These are phyloP conservation scores for Herpetospermum pedunculosum DNA, from an alignment of 306 rosid genomes.

Conservation along the genomic window DNA sequence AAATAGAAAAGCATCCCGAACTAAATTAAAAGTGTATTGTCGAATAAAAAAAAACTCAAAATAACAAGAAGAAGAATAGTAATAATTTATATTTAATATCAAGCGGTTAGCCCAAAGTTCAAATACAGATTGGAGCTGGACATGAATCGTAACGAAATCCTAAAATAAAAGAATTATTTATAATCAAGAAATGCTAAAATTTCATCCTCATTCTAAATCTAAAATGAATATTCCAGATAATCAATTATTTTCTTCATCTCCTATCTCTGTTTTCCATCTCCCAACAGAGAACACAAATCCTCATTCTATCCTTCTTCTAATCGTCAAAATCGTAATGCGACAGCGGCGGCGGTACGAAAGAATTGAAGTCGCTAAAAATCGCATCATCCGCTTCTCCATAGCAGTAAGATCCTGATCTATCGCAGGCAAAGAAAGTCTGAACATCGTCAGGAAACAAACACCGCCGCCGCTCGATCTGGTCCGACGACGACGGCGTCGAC, in stretches of 20 bases:
- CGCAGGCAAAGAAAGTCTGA: constrained; percentile 23
- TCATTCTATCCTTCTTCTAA: background rate
- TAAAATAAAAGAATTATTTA: background rate
- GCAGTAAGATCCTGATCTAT: constrained; percentile 12
- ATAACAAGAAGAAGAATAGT: too few relatives aligned
- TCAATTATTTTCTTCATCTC: background rate
- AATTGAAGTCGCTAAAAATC: constrained; percentile 24
- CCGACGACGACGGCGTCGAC: constrained; percentile 1
- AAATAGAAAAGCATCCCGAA: too few relatives aligned
- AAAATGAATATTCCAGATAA: background rate
- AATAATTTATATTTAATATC: too few relatives aligned
- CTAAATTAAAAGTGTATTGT: too few relatives aligned
- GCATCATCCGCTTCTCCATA: constrained; percentile 22
- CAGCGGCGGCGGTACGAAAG: constrained; percentile 18
- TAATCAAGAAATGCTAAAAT: background rate
- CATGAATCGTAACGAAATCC: background rate
- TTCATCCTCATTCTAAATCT: background rate
- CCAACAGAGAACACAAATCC: background rate
- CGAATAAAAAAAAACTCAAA: too few relatives aligned
- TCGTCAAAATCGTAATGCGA: constrained; percentile 22
- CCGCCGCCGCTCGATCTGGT: background rate
- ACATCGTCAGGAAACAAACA: constrained; percentile 23
- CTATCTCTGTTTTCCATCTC: background rate
- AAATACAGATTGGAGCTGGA: too few relatives aligned
- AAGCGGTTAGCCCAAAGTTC: too few relatives aligned